Evolutionary conservation across 2,329 filamentous ascomycete species (phyloP).

Genomic region (Penicillium expansum): DNA sequence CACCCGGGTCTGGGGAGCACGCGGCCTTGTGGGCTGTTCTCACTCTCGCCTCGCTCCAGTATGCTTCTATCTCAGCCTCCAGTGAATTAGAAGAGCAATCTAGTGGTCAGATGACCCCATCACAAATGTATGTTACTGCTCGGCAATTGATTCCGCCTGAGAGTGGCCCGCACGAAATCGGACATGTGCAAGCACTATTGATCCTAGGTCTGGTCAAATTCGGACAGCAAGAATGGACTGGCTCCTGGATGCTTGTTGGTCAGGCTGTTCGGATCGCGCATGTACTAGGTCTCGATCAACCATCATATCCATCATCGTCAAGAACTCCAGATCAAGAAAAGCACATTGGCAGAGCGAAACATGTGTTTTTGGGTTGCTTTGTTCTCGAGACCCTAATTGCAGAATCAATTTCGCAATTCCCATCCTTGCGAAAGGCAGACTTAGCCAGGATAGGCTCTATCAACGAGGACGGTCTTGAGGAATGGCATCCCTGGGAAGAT

Average conservation of each 20-base stretch:
- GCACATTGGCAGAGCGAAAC: slow-evolving; percentile 39
- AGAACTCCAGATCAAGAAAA: slow-evolving; percentile 35
- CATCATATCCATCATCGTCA: slow-evolving; percentile 49
- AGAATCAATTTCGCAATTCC: slow-evolving; percentile 44
- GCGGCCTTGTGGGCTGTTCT: slow-evolving; percentile 61
- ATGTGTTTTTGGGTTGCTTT: slow-evolving; percentile 53
- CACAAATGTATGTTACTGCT: slow-evolving; percentile 47
- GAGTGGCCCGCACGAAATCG: slow-evolving; percentile 46
- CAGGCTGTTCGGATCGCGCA: slow-evolving; percentile 56
- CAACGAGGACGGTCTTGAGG: slow-evolving; percentile 66
- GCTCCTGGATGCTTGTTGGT: slow-evolving; percentile 65
- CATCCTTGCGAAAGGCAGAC: slow-evolving; percentile 52
- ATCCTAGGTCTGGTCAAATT: slow-evolving; percentile 63
- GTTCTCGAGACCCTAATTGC: slow-evolving; percentile 54
- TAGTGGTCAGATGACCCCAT: slow-evolving; percentile 18
- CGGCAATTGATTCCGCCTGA: slow-evolving; percentile 48
- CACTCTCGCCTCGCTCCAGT: slow-evolving; percentile 57
- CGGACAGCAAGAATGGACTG: slow-evolving; percentile 54
- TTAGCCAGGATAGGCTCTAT: slow-evolving; percentile 50
- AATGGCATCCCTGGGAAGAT: slow-evolving; percentile 71
- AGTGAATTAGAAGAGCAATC: slow-evolving; percentile 18
- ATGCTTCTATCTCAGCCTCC: slow-evolving; percentile 34
- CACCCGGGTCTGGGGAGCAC: slow-evolving; percentile 46
- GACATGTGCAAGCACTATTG: slow-evolving; percentile 57
- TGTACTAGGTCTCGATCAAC: slow-evolving; percentile 31